Evolutionary conservation across 2,329 filamentous ascomycete species (phyloP).

Genomic region (Neonectria ditissima): DNA sequence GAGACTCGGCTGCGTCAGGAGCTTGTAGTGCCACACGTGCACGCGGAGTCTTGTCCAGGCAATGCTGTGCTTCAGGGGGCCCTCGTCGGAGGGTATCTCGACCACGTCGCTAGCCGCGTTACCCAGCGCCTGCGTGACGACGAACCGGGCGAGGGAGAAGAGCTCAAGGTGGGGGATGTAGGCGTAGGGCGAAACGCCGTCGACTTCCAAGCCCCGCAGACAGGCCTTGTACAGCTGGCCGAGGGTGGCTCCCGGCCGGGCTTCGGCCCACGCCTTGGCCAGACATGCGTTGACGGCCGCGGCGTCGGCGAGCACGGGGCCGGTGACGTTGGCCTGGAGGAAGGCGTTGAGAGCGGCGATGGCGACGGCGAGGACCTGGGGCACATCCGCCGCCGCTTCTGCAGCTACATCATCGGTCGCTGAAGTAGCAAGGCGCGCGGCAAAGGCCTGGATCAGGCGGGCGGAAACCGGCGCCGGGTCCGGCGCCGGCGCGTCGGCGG

Average conservation of each 20-base stretch:
- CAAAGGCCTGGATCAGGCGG: conserved; percentile 37
- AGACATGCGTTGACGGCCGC: conserved; percentile 52
- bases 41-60: conserved; percentile 77
- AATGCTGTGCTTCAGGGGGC: conserved; percentile 59
- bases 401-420: conserved; percentile 13
- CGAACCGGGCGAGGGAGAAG: conserved; percentile 76
- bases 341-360: conserved; percentile 74
- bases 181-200: conserved; percentile 88
- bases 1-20: conserved; percentile 68
- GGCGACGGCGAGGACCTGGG: conserved; percentile 45
- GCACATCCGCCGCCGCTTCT: conserved; percentile 13
- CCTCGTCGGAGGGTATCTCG: conserved; percentile 40
- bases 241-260: conserved; percentile 40
- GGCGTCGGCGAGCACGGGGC: conserved; percentile 73
- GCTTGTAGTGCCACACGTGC: conserved; percentile 76
- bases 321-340: conserved; percentile 88
- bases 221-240: conserved; percentile 66
- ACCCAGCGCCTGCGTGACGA: conserved; percentile 53
- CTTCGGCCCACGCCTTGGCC: conserved; percentile 52
- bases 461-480: conserved; percentile 31
- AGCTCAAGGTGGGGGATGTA: conserved; percentile 87
- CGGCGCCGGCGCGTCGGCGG: conserved; percentile 30
- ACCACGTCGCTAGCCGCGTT: conserved; percentile 41
- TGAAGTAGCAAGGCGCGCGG: conserved; percentile 24
- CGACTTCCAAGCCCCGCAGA: conserved; percentile 77